Conservation (phyloP, 192 early-diverging fungal species). For the Entrophospora sp. region DNA sequence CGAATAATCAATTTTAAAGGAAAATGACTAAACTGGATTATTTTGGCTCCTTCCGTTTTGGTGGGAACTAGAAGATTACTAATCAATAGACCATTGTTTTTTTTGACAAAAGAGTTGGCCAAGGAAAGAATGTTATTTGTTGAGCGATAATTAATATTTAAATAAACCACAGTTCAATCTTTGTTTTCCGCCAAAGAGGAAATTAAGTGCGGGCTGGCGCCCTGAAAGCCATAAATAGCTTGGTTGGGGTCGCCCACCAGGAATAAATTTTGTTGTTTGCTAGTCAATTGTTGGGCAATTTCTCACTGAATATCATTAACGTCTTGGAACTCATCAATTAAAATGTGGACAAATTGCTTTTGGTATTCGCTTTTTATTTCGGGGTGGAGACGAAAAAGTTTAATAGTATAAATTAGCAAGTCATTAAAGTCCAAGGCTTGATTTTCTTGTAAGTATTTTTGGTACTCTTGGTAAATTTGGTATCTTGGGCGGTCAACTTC, state of each 20-base stretch:
- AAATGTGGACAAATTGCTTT: background rate
- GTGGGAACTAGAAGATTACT: background rate
- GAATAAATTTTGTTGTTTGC: background rate
- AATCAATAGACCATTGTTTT: background rate
- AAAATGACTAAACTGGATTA: background rate
- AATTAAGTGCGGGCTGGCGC: slow-evolving; percentile 3
- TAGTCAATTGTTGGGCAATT: background rate
- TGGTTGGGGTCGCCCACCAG: slow-evolving; percentile 12
- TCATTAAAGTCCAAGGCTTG: background rate
- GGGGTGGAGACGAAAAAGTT: background rate
- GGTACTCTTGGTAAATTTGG: background rate
- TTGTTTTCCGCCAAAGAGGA: background rate
- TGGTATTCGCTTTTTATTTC: background rate
- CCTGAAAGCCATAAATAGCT: slow-evolving; percentile 15
- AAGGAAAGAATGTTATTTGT: background rate
- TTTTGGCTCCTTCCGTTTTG: background rate
- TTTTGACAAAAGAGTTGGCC: slow-evolving; percentile 9
- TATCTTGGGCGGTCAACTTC: background rate
- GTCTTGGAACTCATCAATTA: background rate
- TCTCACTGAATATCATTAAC: slow-evolving; percentile 9
- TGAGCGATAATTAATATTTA: slow-evolving; percentile 9
- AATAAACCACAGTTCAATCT: background rate
- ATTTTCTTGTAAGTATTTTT: background rate
- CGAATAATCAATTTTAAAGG: background rate
- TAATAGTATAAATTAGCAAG: background rate